These are phyloP conservation scores for Apium graveolens DNA, from an alignment of 129 eudicot genomes.

Conservation along the genomic window DNA sequence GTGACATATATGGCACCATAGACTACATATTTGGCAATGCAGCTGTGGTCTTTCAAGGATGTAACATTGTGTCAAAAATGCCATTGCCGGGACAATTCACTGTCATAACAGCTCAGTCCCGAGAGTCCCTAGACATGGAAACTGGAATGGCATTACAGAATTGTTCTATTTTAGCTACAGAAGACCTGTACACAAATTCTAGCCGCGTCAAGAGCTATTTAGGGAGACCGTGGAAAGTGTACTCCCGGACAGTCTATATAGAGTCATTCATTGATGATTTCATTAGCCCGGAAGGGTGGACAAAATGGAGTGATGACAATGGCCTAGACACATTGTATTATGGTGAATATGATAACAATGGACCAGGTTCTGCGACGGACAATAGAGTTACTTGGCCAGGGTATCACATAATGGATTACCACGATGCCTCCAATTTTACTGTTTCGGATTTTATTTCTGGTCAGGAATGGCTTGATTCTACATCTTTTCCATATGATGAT, in stretches of 20 bases:
- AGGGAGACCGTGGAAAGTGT: conserved; percentile 81
- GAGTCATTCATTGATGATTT: conserved; percentile 71
- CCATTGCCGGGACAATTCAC: conserved; percentile 78
- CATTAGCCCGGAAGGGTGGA: conserved; percentile 65
- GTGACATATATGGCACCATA: conserved; percentile 74
- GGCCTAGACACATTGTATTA: conserved; percentile 63
- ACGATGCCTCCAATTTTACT: conserved; percentile 67
- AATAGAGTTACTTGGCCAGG: conserved; percentile 73
- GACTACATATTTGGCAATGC: conserved; percentile 95
- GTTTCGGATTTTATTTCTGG: conserved; percentile 67
- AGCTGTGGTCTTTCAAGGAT: conserved; percentile 69
- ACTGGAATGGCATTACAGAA: conserved; percentile 77
- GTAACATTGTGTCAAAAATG: conserved; percentile 58
- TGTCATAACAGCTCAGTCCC: conserved; percentile 73
- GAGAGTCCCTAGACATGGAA: conserved; percentile 44
- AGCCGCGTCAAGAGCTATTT: conserved; percentile 43
- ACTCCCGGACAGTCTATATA: conserved; percentile 54
- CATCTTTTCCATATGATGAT: conserved; percentile 82
- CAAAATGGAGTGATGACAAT: conserved; percentile 47
- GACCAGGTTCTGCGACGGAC: conserved; percentile 54
- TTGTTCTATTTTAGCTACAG: conserved; percentile 56
- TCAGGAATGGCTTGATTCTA: conserved; percentile 78
- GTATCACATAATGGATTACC: conserved; percentile 59
- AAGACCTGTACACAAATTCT: conserved; percentile 40
- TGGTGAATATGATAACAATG: conserved; percentile 69